Evolutionary conservation across 2,329 filamentous ascomycete species (phyloP), one percentile per base, ranked within the genome.

Genomic region (Scorias spongiosa): DNA sequence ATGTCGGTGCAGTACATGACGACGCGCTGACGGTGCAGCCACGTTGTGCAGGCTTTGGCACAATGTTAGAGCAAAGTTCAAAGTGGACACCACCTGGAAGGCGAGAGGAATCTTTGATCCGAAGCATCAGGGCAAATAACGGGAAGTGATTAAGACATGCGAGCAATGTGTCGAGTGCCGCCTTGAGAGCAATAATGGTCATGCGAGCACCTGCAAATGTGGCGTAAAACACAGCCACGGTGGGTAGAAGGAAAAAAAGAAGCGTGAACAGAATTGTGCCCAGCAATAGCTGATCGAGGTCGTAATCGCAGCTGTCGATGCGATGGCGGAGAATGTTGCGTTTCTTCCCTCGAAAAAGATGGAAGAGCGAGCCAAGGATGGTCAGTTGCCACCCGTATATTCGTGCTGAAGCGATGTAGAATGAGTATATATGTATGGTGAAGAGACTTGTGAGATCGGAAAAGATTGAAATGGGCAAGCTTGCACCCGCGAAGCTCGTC

Each of bases 381-480:
- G 84, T 93, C 48, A 98, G 78, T 64, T 98, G 91, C 91, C 91
- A 98, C 65, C 96, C 87, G 64, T 89, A 98, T 56, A 98, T 96
- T 42, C 91, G 81, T 2, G 91, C 91, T 8, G 88, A 94, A 12
- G 93, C 89, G 45, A 96, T 81, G 63, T 98, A 98, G 63, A 98
- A 98, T 1, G 84, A 93, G 68, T 96, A 94, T 44, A 98, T 95
- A 63, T 98, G 91, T 30, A 98, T 69, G 1, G 93, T 98, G 47
- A 96, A 70, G 40, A 93, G 73, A 1, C 89, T 94, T 2, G 96
- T 72, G 6, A 98, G 74, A 61, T 98, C 91, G 0, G 89, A 96
- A 63, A 94, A 89, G 48, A 98, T 76, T 15, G 89, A 87, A 43
- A 98, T 91, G 2, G 93, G 88, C 83, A 98, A 88, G 60, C 87